Base-by-base conservation (phyloP, 768 basidiomycete species). In the Xanthoconium stramineum region DNA sequence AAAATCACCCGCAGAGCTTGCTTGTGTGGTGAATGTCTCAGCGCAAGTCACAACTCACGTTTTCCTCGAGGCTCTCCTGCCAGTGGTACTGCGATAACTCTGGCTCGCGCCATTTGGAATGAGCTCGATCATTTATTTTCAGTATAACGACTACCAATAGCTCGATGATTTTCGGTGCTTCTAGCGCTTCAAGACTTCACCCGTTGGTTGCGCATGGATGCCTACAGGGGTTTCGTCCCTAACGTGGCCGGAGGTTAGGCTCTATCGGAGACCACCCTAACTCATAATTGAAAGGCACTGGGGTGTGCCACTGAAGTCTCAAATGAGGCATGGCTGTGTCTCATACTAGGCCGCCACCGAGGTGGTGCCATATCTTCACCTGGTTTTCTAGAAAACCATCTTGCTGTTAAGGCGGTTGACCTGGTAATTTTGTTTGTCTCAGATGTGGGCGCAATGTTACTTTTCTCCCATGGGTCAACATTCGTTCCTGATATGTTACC, bases 31-130 rank as follows among this genome's bases (percentile, higher is more conserved):
- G 28, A 39, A 30, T 35, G 53, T 6, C 20, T 24, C 30, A 33
- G 42, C 9, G 14, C 24, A 37, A 57, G 49, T 48, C 53, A 51
- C 30, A 44, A 53, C 63, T 55, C 61, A 29, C 66, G 44, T 29
- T 60, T 13, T 47, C 65, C 63, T 60, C 45, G 50, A 58, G 65
- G 66, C 28, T 38, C 15, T 4, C 24, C 20, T 47, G 28, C 35
- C 6, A 52, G 17, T 36, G 45, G 15, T 45, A 36, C 42, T 36
- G 17, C 29, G 24, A 4, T 24, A 4, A 24, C 24, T 24, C 24
- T 24, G 24, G 24, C 24, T 24, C 2, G 24, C 24, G 24, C 24
- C 19, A 9, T 39, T 53, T 12, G 20, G 24, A 30, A 39, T 45
- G 43, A 17, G 33, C 20, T 32, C 51, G 60, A 65, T 55, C 55